Base-by-base conservation (phyloP, 2,329 filamentous ascomycete species). In the Hymenoscyphus fraxineus region DNA sequence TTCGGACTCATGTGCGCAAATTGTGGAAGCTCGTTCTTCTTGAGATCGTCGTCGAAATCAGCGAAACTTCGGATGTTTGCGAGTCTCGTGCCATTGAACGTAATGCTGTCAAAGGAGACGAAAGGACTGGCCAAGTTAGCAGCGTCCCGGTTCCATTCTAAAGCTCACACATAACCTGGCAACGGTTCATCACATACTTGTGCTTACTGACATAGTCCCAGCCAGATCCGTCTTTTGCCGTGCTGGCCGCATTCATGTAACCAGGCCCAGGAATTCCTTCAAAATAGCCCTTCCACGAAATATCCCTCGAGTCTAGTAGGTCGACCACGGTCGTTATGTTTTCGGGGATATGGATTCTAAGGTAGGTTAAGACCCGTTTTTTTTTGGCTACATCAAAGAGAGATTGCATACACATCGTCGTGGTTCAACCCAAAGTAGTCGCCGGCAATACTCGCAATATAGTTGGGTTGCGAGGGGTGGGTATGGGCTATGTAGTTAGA, bases 1-100 rank as follows among this genome's bases (percentile, higher is more conserved):
- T 88, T 83, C 0, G 85, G 86, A 0, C 83, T 83, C 75, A 88
- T 82, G 74, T 87, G 85, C 47, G 83, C 81, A 77, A 86, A 90
- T 74, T 91, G 88, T 2, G 88, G 88, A 12, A 91, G 79, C 9
- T 77, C 76, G 66, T 85, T 77, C 55, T 79, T 79, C 32, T 79
- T 76, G 31, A 90, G 76, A 68, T 89, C 87, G 7, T 79, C 76
- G 47, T 85, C 77, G 76, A 91, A 90, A 63, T 82, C 78, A 31
- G 81, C 81, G 69, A 90, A 83, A 67, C 86, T 88, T 74, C 88
- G 86, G 69, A 89, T 81, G 66, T 84, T 81, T 41, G 81, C 79
- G 1, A 89, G 78, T 22, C 88, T 69, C 1, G 77, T 76, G 6
- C 77, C 76, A 66, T 82, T 81, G 56, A 80, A 77, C 65, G 83